Conservation (phyloP, 2,329 filamentous ascomycete species). For the Penicillium sp. region DNA sequence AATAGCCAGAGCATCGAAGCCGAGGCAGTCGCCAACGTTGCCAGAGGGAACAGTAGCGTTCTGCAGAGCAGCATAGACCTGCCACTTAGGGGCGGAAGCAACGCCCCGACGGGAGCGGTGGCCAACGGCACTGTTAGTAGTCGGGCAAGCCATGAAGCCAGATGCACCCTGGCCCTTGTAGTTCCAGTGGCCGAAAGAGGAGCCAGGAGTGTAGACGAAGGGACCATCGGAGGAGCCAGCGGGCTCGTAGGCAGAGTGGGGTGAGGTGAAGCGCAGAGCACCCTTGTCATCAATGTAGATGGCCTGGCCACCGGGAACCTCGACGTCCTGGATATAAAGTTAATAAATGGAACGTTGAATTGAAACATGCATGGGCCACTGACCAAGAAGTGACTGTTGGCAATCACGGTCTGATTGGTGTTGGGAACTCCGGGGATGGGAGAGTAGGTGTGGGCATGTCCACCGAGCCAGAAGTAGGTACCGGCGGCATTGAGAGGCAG, state of each 20-base stretch:
- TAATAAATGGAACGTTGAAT: constrained; percentile 8
- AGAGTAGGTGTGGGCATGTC: constrained; percentile 48
- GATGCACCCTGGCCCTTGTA: constrained; percentile 32
- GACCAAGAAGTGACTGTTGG: constrained; percentile 39
- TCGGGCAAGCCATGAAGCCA: constrained; percentile 46
- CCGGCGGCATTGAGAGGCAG: constrained; percentile 46
- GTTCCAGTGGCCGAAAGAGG: constrained; percentile 27
- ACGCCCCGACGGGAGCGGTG: constrained; percentile 7
- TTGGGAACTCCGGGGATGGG: constrained; percentile 37
- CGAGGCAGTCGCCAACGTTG: constrained; percentile 38
- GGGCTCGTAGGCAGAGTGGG: constrained; percentile 55
- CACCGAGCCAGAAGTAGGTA: constrained; percentile 51
- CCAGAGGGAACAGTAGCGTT: constrained; percentile 41
- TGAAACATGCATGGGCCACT: constrained; percentile 1
- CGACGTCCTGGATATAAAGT: constrained; percentile 40
- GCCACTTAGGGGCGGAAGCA: constrained; percentile 26
- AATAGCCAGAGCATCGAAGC: constrained; percentile 36
- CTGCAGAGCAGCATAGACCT: constrained; percentile 40
- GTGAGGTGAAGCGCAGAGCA: constrained; percentile 54
- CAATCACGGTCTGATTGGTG: constrained; percentile 49
- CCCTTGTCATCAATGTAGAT: constrained; percentile 58
- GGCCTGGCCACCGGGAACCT: constrained; percentile 61
- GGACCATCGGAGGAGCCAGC: constrained; percentile 50
- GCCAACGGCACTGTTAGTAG: constrained; percentile 9
- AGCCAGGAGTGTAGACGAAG: constrained; percentile 44